Evolutionary conservation across 495 filamentous ascomycete genomes (phyloP).

Genomic region (Tetracladium setigerum): DNA sequence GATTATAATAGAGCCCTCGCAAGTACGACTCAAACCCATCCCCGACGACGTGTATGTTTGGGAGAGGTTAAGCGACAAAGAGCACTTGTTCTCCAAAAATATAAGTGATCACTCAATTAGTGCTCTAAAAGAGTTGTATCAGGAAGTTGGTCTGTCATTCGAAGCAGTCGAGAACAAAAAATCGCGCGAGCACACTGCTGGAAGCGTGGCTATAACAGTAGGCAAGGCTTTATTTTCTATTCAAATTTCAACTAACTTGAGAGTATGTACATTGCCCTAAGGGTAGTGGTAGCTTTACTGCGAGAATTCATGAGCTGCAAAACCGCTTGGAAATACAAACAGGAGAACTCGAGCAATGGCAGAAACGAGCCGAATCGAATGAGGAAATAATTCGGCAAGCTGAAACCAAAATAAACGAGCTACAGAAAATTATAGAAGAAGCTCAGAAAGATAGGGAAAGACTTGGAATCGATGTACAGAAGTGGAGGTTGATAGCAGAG

Average conservation of each 20-base stretch:
- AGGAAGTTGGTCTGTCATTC: not conserved
- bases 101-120: not conserved
- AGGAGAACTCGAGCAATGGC: not conserved
- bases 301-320: not conserved
- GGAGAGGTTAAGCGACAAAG: not conserved
- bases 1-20: not conserved
- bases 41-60: too few relatives aligned
- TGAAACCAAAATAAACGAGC: not conserved
- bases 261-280: too few relatives aligned
- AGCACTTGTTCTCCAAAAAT: conserved; percentile 2
- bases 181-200: too few relatives aligned
- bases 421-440: not conserved
- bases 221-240: too few relatives aligned
- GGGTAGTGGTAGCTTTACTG: too few relatives aligned
- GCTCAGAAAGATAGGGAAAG: not conserved
- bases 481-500: not conserved
- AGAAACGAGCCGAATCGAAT: not conserved
- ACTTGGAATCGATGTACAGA: not conserved
- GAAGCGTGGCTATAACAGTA: too few relatives aligned
- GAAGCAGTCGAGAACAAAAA: too few relatives aligned
- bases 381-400: not conserved
- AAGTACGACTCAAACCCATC: too few relatives aligned
- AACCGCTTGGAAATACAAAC: not conserved
- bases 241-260: too few relatives aligned
- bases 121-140: not conserved